Conservation (phyloP, 495 filamentous ascomycete species). For the Penicillium pulvis region DNA sequence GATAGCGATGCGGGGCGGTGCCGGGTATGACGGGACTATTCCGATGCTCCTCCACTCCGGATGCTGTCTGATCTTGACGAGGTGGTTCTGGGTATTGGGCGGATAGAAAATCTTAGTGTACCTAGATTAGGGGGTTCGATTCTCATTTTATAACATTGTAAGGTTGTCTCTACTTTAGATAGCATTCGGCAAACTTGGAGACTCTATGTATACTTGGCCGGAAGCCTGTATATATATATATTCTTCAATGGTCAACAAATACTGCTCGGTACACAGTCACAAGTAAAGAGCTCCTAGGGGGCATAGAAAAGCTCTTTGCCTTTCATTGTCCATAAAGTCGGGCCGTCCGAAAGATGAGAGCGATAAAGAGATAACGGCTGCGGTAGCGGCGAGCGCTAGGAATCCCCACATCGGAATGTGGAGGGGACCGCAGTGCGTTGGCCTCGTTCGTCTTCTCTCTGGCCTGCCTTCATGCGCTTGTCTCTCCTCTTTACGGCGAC, state of each 20-base stretch:
- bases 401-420: slow-evolving; percentile 19
- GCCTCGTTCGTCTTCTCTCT: too few relatives aligned
- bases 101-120: background rate
- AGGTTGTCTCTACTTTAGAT: background rate
- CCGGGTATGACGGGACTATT: slow-evolving; percentile 11
- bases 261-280: too few relatives aligned
- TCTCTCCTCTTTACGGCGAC: too few relatives aligned
- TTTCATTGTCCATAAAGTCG: background rate
- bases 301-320: background rate
- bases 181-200: too few relatives aligned
- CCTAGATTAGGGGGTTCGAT: too few relatives aligned
- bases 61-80: background rate
- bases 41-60: slow-evolving; percentile 11
- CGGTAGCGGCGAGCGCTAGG: background rate
- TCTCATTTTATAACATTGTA: background rate
- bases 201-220: too few relatives aligned
- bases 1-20: slow-evolving; percentile 9
- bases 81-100: background rate
- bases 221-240: too few relatives aligned
- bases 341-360: background rate
- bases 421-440: background rate
- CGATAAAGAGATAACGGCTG: background rate
- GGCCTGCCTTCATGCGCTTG: too few relatives aligned
- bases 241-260: too few relatives aligned
- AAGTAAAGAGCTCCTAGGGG: too few relatives aligned